Conservation (phyloP, 2,329 filamentous ascomycete species). For the Thermochaetoides dissita region DNA sequence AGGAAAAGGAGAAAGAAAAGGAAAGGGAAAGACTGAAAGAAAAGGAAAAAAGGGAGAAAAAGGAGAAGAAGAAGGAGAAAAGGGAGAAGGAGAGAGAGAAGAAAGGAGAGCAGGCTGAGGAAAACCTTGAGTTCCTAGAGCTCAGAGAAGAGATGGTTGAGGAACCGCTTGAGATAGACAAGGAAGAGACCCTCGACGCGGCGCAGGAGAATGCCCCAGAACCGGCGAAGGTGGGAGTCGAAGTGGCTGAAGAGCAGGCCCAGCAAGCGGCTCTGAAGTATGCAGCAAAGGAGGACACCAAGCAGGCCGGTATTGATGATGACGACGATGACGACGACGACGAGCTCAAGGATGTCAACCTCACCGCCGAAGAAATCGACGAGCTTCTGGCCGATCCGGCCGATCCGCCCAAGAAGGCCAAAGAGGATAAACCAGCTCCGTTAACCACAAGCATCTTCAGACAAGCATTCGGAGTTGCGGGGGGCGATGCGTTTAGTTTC, state of each 20-base stretch:
- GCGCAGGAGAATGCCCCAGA: too few species aligned
- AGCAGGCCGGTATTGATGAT: conserved; percentile 6
- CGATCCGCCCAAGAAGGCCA: conserved; percentile 1
- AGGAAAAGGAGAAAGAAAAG: conserved; percentile 16
- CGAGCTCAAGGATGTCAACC: conserved; percentile 22
- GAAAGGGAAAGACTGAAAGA: conserved; percentile 1
- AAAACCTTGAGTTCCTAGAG: conserved; percentile 10
- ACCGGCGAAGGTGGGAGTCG: conserved; percentile 6
- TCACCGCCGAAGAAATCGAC: conserved; percentile 29
- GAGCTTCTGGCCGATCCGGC: conserved; percentile 22
- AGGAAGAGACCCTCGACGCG: too few species aligned
- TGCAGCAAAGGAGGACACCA: not conserved
- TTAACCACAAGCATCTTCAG: conserved; percentile 18
- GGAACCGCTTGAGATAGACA: too few species aligned
- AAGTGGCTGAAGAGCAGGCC: conserved; percentile 17
- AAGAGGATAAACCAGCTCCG: conserved; percentile 13
- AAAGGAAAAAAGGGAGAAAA: not conserved
- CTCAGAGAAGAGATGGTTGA: too few species aligned
- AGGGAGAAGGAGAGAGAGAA: conserved; percentile 18
- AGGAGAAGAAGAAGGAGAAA: conserved; percentile 1
- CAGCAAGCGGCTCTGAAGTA: conserved; percentile 17
- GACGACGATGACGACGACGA: conserved; percentile 20
- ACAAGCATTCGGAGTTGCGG: conserved; percentile 8
- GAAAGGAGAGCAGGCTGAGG: conserved; percentile 16
- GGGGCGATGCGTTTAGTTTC: conserved; percentile 38